Percentiles rank a stretch among this genome's conserved stretches.
phyloP scores from a whole-genome alignment of 331 rosid genomes.

The Pyracantha coccinea region DNA sequence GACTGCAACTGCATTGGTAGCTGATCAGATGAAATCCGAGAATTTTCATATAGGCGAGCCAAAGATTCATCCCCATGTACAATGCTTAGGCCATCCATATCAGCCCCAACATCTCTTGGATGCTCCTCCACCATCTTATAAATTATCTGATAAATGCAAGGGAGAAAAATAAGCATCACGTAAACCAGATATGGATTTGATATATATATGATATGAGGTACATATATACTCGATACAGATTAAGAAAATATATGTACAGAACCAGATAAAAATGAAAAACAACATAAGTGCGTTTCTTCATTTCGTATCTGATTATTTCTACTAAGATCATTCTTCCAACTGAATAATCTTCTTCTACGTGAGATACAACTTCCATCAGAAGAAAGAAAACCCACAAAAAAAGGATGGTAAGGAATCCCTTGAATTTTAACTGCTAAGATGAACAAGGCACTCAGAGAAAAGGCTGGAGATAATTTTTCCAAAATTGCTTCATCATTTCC shows the following conservation, averaged over 20 bases:
- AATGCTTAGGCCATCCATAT: slow-evolving; percentile 94
- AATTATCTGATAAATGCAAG: slow-evolving; percentile 53
- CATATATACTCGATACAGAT: no score
- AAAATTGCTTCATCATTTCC: no score
- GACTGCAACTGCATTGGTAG: slow-evolving; percentile 58
- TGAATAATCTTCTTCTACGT: no score
- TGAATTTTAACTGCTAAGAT: no score
- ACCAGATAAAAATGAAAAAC: not conserved
- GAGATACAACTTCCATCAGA: no score
- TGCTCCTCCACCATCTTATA: slow-evolving; percentile 98
- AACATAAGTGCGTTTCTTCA: not conserved
- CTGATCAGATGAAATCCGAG: slow-evolving; percentile 88
- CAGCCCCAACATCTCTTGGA: slow-evolving; percentile 96
- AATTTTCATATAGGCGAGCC: slow-evolving; percentile 86
- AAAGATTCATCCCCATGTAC: slow-evolving; percentile 96
- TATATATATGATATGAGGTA: not conserved
- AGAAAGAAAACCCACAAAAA: not conserved
- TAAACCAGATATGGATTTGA: not conserved
- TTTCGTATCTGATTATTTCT: not conserved
- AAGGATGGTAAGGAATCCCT: no score
- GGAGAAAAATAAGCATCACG: slow-evolving; percentile 7
- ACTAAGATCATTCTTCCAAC: not conserved
- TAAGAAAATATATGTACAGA: no score
- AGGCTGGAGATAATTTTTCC: no score
- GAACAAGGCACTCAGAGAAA: no score